Percentiles rank a stretch among this genome's conserved stretches.
Conservation (phyloP, 148 eudicot genomes). For the Camellia sinensis region DNA sequence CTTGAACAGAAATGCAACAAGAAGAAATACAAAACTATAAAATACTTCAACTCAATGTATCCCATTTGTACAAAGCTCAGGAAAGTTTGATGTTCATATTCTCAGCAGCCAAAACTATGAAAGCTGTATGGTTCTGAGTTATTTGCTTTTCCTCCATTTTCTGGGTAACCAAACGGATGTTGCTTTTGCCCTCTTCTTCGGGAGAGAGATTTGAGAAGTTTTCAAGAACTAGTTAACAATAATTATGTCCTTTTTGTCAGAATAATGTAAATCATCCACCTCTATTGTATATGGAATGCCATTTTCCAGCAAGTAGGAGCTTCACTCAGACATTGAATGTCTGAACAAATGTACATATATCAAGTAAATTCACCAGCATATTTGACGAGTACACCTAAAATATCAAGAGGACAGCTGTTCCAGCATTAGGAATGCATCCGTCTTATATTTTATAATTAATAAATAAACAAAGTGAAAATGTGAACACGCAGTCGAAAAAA, state of each 20-base stretch:
- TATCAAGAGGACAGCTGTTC: no score
- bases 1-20: neutral
- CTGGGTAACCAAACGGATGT: neutral
- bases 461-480: no score
- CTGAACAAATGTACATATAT: neutral
- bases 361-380: no score
- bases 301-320: neutral
- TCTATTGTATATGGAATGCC: no score
- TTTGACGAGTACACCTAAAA: no score
- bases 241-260: neutral
- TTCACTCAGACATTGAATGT: neutral
- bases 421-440: no score
- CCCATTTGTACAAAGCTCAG: neutral
- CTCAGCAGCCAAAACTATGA: neutral
- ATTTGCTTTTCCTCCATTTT: no score
- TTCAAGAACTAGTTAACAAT: no score
- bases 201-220: neutral
- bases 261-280: neutral
- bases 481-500: no score
- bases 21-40: neutral
- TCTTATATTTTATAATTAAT: no score
- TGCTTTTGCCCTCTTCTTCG: neutral
- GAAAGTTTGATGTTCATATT: neutral
- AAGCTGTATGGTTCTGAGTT: neutral
- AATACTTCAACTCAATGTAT: neutral